Conservation (phyloP, 2,329 filamentous ascomycete genomes). For the Fusarium sulawesiense region DNA sequence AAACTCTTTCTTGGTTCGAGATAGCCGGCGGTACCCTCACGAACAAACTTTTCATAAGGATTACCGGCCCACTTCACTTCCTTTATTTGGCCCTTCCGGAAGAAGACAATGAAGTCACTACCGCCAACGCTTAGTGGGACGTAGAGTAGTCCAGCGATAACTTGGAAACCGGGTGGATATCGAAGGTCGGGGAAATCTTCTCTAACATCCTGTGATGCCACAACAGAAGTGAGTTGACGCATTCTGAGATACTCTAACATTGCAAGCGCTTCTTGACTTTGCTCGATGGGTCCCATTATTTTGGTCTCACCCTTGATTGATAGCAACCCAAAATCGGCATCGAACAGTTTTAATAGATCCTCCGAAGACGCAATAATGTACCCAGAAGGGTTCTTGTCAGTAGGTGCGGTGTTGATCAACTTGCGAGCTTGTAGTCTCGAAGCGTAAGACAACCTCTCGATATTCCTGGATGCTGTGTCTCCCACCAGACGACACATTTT, state of each 20-base stretch:
- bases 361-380: slow-evolving; percentile 93
- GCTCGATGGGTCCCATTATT: slow-evolving; percentile 77
- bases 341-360: slow-evolving; percentile 83
- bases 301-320: slow-evolving; percentile 92
- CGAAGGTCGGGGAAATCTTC: slow-evolving; percentile 83
- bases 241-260: slow-evolving; percentile 87
- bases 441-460: slow-evolving; percentile 87
- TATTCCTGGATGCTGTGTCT: slow-evolving; percentile 86
- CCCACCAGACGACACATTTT: slow-evolving; percentile 93
- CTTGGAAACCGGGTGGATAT: slow-evolving; percentile 82
- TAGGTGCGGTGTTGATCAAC: slow-evolving; percentile 86
- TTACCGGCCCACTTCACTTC: slow-evolving; percentile 90
- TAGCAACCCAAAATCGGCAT: slow-evolving; percentile 86
- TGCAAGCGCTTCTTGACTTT: slow-evolving; percentile 84
- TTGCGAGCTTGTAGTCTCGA: slow-evolving; percentile 87
- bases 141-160: slow-evolving; percentile 82
- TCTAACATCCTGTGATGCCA: slow-evolving; percentile 80
- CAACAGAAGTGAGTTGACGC: slow-evolving; percentile 77
- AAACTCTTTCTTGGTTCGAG: slow-evolving; percentile 85
- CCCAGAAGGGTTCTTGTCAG: slow-evolving; percentile 83
- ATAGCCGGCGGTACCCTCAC: slow-evolving; percentile 77
- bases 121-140: slow-evolving; percentile 83
- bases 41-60: slow-evolving; percentile 82
- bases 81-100: slow-evolving; percentile 79
- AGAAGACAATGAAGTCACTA: slow-evolving; percentile 89